Conservation (phyloP, 768 basidiomycete species). For the Boletus pseudopeckii region DNA sequence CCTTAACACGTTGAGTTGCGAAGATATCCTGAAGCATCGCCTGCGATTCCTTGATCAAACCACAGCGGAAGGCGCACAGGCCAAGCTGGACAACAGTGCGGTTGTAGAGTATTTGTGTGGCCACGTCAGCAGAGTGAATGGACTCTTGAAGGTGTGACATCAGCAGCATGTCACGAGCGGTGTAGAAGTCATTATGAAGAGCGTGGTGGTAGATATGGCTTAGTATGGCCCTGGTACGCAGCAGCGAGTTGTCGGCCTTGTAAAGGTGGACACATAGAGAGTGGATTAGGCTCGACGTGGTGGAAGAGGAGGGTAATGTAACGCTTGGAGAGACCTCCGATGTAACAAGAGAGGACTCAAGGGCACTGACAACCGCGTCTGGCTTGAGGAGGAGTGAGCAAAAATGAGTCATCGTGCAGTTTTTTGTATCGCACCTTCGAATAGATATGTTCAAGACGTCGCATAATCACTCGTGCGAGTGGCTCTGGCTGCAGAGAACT, state of each 20-base stretch:
- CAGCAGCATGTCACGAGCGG: constrained; percentile 94
- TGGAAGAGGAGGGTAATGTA: constrained; percentile 50
- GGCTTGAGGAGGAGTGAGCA: constrained; percentile 53
- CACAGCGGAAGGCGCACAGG: constrained; percentile 93
- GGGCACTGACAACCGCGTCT: constrained; percentile 85
- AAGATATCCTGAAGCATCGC: constrained; percentile 93
- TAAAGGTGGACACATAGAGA: constrained; percentile 89
- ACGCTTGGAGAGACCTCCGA: constrained; percentile 62
- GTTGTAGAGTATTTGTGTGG: constrained; percentile 97
- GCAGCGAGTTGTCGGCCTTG: constrained; percentile 83
- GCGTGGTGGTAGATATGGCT: constrained; percentile 98
- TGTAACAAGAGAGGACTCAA: constrained; percentile 66
- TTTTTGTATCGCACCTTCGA: constrained; percentile 65
- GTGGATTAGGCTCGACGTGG: constrained; percentile 79
- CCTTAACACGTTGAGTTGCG: constrained; percentile 94
- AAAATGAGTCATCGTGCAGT: neutral
- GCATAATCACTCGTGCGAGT: constrained; percentile 85
- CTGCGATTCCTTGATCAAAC: constrained; percentile 92
- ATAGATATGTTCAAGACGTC: constrained; percentile 96
- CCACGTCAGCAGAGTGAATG: constrained; percentile 92
- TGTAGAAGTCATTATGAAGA: constrained; percentile 93
- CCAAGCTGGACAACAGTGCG: constrained; percentile 96
- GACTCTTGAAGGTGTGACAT: constrained; percentile 99
- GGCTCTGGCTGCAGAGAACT: constrained; percentile 72
- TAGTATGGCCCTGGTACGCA: constrained; percentile 96